Evolutionary conservation across 2,329 filamentous ascomycete species (phyloP), one percentile per base, ranked within the genome.

Genomic region (Pyrenophora seminiperda): DNA sequence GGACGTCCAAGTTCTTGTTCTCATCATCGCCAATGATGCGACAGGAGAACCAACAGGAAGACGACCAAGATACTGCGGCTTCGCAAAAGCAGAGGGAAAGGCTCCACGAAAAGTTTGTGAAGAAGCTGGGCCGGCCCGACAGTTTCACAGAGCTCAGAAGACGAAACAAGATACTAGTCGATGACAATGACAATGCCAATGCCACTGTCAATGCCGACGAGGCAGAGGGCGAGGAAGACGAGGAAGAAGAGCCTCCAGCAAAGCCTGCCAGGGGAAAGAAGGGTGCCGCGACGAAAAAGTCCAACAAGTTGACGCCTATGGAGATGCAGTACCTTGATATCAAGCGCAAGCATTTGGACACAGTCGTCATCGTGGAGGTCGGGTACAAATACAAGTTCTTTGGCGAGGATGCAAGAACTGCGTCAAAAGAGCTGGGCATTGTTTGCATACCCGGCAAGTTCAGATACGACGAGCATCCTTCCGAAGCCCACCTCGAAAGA

Each of bases 371-470:
- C 10, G 86, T 97, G 43, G 93, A 99, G 71, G 94, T 97, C 7
- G 94, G 94, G 41, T 99, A 99, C 77, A 99, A 99, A 71, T 99
- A 96, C 75, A 87, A 89, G 27, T 96, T 99, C 77, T 96, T 96
- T 68, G 94, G 94, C 9, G 93, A 97, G 66, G 94, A 99, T 76
- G 94, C 94, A 7, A 84, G 91, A 44, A 83, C 85, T 45, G 94
- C 93, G 4, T 90, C 92, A 10, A 96, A 93, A 72, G 91, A 93
- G 70, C 79, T 99, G 40, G 89, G 91, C 52, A 97, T 99, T 61
- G 89, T 99, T 31, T 99, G 94, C 71, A 97, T 99, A 62, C 93
- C 94, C 0, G 94, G 94, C 29, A 97, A 97, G 68, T 85, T 93
- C 72, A 83, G 93, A 66, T 99, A 92, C 66, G 93, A 99, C 68